phyloP scores from a whole-genome alignment of 1,139 yeast species.

The Geotrichum klebahnii region DNA sequence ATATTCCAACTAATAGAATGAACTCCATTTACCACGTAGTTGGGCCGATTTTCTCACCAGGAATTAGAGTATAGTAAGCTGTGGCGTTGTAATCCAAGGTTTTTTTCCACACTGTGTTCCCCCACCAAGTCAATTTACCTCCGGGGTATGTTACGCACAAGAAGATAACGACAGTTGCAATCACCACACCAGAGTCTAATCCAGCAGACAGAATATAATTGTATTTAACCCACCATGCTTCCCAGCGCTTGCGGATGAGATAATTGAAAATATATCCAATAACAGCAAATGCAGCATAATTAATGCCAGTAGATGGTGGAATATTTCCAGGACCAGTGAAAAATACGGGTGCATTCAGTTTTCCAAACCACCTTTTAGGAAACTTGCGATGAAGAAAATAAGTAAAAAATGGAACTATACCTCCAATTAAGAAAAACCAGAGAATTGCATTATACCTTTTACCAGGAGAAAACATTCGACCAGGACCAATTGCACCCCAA shows the following conservation, averaged over 20 bases:
- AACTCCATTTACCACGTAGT: conserved; percentile 38
- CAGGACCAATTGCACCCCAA: conserved; percentile 57
- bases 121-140: conserved; percentile 48
- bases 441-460: conserved; percentile 38
- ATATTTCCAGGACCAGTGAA: conserved; percentile 43
- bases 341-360: conserved; percentile 40
- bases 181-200: conserved; percentile 37
- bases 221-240: conserved; percentile 64
- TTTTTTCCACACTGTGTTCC: conserved; percentile 43
- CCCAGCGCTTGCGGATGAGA: conserved; percentile 37
- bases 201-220: conserved; percentile 48
- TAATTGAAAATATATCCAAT: conserved; percentile 44
- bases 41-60: conserved; percentile 43
- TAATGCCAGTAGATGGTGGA: conserved; percentile 46
- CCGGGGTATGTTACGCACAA: conserved; percentile 46
- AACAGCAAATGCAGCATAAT: conserved; percentile 42
- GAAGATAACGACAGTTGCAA: conserved; percentile 52
- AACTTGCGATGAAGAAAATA: conserved; percentile 46
- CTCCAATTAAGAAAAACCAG: conserved; percentile 43
- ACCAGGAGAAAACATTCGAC: conserved; percentile 41
- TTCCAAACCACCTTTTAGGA: conserved; percentile 41
- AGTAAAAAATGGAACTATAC: conserved; percentile 39
- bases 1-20: too few relatives aligned
- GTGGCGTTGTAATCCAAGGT: conserved; percentile 35
- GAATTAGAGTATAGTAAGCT: conserved; percentile 28